A percentile compares a stretch with the other conserved stretches of the same genome.
phyloP scores from a whole-genome alignment of 2,329 filamentous ascomycete genomes.

The Teratosphaeria nubilosa region DNA sequence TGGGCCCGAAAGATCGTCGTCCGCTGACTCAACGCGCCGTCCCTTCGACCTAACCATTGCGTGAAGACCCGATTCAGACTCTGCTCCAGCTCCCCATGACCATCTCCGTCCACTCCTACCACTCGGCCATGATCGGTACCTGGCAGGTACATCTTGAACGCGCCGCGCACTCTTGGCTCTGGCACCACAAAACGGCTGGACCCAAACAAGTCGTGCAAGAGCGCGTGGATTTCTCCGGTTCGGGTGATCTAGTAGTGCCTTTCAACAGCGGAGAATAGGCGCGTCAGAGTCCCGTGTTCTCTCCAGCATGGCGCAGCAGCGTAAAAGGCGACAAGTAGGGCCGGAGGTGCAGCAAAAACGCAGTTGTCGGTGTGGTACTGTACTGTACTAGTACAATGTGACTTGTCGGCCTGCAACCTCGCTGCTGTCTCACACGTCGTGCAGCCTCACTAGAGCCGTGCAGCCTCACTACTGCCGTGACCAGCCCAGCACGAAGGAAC shows the following conservation, averaged over 20 bases:
- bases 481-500: not conserved
- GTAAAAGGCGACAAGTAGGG: not conserved
- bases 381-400: no score
- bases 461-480: not conserved
- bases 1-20: not conserved
- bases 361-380: not conserved
- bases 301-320: not conserved
- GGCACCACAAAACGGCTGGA: not conserved
- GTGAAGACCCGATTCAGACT: not conserved
- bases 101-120: not conserved
- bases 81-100: not conserved
- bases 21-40: not conserved
- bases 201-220: not conserved
- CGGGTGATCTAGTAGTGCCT: not conserved
- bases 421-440: not conserved
- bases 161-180: not conserved
- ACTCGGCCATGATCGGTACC: not conserved
- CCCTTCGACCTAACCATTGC: not conserved
- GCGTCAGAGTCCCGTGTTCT: not conserved
- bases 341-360: not conserved
- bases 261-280: not conserved
- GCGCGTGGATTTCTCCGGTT: not conserved
- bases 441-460: no score
- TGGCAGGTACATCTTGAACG: not conserved
- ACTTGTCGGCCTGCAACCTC: not conserved